Conservation (phyloP, 208 protist genomes). For the Trypanosoma theileri region DNA sequence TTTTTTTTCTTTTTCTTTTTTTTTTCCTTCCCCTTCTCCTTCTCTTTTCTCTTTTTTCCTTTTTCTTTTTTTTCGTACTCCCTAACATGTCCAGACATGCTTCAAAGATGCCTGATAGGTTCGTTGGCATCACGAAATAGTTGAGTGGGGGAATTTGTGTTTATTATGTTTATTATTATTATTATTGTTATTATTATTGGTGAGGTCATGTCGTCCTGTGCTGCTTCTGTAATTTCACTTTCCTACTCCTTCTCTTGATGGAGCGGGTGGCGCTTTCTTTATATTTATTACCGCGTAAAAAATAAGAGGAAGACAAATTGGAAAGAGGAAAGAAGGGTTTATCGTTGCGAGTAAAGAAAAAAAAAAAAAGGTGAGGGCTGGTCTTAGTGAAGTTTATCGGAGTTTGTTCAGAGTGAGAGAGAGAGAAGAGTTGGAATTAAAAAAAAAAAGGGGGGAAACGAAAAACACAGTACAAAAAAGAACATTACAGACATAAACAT, state of each 20-base stretch:
- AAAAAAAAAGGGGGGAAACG: not conserved
- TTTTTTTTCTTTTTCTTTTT: constrained; percentile 22
- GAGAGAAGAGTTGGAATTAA: constrained; percentile 2
- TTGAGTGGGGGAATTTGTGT: too few species aligned
- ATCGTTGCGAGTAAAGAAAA: too few species aligned
- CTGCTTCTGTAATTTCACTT: constrained; percentile 13
- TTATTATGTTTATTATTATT: too few species aligned
- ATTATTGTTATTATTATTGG: too few species aligned
- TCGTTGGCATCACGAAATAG: too few species aligned
- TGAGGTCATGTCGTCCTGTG: not conserved
- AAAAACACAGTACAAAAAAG: not conserved
- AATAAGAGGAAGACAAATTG: too few species aligned
- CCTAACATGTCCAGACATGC: not conserved
- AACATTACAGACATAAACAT: constrained; percentile 6
- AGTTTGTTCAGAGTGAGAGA: not conserved
- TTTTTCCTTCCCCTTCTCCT: constrained; percentile 22
- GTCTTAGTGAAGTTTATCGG: too few species aligned
- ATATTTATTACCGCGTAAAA: too few species aligned
- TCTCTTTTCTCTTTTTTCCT: constrained; percentile 20
- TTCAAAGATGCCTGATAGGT: too few species aligned
- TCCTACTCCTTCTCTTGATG: not conserved
- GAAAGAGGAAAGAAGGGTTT: too few species aligned
- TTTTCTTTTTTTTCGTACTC: not conserved
- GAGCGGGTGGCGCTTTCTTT: too few species aligned
- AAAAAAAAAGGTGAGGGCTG: too few species aligned